Evolutionary conservation across 2,329 filamentous ascomycete species (phyloP).

Genomic region (Exutisphaerella laricina): DNA sequence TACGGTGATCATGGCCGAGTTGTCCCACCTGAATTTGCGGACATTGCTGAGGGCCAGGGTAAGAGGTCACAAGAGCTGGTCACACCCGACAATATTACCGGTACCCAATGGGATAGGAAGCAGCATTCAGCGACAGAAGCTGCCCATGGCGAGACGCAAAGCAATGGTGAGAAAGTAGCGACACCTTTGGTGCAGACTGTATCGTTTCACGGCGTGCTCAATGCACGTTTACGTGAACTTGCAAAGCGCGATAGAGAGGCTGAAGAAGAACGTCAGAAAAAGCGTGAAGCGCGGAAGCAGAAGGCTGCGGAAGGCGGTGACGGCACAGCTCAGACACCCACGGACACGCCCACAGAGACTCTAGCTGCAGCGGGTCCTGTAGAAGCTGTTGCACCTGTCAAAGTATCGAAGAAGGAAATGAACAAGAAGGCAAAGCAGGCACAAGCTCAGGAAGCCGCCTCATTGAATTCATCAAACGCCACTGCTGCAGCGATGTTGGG

Average conservation of each 20-base stretch:
- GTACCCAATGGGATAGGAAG: conserved; percentile 30
- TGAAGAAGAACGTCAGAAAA: conserved; percentile 59
- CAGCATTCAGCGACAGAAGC: conserved; percentile 10
- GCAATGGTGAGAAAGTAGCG: conserved; percentile 22
- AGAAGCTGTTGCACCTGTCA: conserved; percentile 42
- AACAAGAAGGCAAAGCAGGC: conserved; percentile 68
- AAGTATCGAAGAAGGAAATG: conserved; percentile 83
- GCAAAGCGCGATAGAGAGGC: conserved; percentile 62
- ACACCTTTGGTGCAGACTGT: conserved; percentile 40
- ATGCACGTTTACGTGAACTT: conserved; percentile 53
- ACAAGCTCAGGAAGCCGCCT: conserved; percentile 39
- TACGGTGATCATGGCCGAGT: conserved; percentile 74
- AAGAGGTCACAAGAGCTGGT: conserved; percentile 32
- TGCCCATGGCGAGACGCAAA: conserved; percentile 20
- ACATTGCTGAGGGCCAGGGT: conserved; percentile 57
- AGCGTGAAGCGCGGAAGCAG: conserved; percentile 40
- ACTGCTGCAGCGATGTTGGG: conserved; percentile 75
- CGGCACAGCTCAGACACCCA: conserved; percentile 13
- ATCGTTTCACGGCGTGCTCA: conserved; percentile 41
- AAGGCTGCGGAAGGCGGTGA: conserved; percentile 22
- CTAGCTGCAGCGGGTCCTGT: conserved; percentile 33
- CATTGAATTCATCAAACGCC: conserved; percentile 72
- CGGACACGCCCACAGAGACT: conserved; percentile 23
- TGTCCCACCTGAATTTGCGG: conserved; percentile 68
- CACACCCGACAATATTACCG: conserved; percentile 34